Percentiles rank a stretch among this genome's conserved stretches.
Conservation (phyloP, 495 filamentous ascomycete genomes). For the Podospora appendiculata region DNA sequence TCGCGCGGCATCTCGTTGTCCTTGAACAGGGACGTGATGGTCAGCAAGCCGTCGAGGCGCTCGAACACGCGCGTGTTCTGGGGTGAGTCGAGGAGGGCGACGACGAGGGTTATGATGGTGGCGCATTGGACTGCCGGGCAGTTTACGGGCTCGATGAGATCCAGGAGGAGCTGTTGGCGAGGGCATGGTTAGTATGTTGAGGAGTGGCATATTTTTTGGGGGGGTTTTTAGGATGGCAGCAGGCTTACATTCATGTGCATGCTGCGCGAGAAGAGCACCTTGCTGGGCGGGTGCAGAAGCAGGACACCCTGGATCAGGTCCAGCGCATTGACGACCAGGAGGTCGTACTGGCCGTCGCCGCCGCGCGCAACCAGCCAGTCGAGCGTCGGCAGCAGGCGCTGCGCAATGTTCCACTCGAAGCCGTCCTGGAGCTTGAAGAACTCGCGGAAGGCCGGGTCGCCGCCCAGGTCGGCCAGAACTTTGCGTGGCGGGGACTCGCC, state of each 20-base stretch:
- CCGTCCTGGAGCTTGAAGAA: slow-evolving; percentile 96
- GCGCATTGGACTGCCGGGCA: slow-evolving; percentile 86
- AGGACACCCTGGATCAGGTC: slow-evolving; percentile 86
- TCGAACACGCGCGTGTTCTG: slow-evolving; percentile 88
- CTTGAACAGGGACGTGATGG: slow-evolving; percentile 91
- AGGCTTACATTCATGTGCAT: slow-evolving; percentile 80
- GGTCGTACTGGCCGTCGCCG: slow-evolving; percentile 75
- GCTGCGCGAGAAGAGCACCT: slow-evolving; percentile 78
- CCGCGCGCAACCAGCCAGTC: slow-evolving; percentile 79
- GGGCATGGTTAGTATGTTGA: not conserved
- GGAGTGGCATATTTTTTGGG: no score
- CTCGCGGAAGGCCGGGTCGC: slow-evolving; percentile 88
- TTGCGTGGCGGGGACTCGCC: slow-evolving; percentile 43
- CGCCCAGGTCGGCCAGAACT: slow-evolving; percentile 57
- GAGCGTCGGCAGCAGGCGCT: slow-evolving; percentile 77
- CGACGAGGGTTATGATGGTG: slow-evolving; percentile 82
- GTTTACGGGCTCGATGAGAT: slow-evolving; percentile 89
- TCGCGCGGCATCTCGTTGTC: slow-evolving; percentile 69
- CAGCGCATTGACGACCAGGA: slow-evolving; percentile 80
- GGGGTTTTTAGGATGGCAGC: not conserved
- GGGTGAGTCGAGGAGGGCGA: slow-evolving; percentile 74
- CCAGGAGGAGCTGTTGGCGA: slow-evolving; percentile 60
- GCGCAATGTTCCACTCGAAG: slow-evolving; percentile 95
- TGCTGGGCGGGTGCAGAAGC: slow-evolving; percentile 87
- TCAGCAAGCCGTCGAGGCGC: slow-evolving; percentile 81